Base-by-base conservation (phyloP, 164 flowering plant species). In the Aristolochia fimbriata region DNA sequence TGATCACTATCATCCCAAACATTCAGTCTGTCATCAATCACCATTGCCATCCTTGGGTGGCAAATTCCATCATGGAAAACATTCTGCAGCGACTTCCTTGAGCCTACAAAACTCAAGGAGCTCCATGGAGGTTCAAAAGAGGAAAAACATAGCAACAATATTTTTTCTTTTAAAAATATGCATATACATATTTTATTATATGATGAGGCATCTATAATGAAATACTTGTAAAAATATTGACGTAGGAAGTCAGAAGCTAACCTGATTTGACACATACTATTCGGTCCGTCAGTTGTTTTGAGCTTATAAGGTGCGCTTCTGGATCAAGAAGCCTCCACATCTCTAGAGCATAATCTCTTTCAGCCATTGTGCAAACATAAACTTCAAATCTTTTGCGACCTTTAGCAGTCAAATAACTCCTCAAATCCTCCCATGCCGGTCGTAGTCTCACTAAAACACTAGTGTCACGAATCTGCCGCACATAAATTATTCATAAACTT, bases 241-340 rank as follows among this genome's bases (percentile, higher is more conserved):
- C 16, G 21, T 47, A 4, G 23, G 24, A 47, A 14, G 54, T 17
- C 15, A 19, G 24, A 11, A 31, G 6, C 80, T 75, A 71, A 64
- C 99, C 99, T 78, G 99, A 80, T 77, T 82, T 94, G 15, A 94
- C 99, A 71, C 99, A 94, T 27, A 85, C 80, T 66, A 94, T 83
- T n/a, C 99, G 97, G 60, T 82, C 74, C 59, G 72, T 46, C 15
- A 91, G 83, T 68, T 94, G 83, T 62, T 78, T 85, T 54, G 77
- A 66, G 63, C 75, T 75, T 66, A 94, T 94, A 65, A 94, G 65
- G 71, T 83, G 80, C 41, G 90, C 71, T 59, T 81, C 97, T 33
- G 99, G 97, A 53, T 94, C 99, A 66, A 94, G 97, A 70, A 94
- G 88, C 77, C 99, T 82, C 99, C 99, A 91, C 81, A 94, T 94